Evolutionary conservation across 208 protist species (phyloP), one percentile per base, ranked within the genome.

Genomic region (Strigomonas oncopelti): DNA sequence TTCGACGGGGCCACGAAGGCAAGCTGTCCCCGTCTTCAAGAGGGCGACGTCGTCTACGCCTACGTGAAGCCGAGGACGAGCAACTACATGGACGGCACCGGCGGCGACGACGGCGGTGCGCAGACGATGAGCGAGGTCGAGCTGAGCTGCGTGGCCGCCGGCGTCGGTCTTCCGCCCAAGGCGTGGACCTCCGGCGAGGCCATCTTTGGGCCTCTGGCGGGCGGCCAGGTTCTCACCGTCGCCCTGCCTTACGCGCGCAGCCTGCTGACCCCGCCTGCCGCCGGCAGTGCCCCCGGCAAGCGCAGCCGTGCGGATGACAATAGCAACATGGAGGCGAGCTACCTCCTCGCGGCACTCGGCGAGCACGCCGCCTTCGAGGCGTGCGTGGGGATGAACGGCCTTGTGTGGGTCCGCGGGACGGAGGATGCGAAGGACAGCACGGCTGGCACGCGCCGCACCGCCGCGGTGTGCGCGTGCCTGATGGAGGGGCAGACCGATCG

Each of bases 1-100:
- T 96, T 96, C 57, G 90, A 96, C 54, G 90, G 90, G 25, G 90
- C 90, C 16, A 94, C 85, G 2, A 93, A 93, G 67, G 67, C 79
- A 9, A 93, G 77, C 61, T 75, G 78, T 0, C 90, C 90, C n/a
- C 79, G 87, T 0, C 67, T 93, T 5, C 56, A 63, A 42, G 87
- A 92, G 51, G 90, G 90, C 0, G 85, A 92, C 59, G 65, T 90
- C 8, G 72, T 96, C 14, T 93, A 93, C 78, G 78, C 78, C 38
- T 81, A 87, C 71, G 84, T 95, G 57, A 80, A 78, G 72, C 71
- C 74, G n/a, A 63, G 42, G 24, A 31, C 34, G 5, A 65, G 63
- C 2, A 78, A 48, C 59, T 80, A 74, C 18, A 25, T 25, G 22
- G 55, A 55, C 57, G 34, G 22, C 34, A 34, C 38, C 57, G 27